phyloP scores from a whole-genome alignment of 1,139 yeast genomes.

The Sugiyamaella grinbergsii region DNA sequence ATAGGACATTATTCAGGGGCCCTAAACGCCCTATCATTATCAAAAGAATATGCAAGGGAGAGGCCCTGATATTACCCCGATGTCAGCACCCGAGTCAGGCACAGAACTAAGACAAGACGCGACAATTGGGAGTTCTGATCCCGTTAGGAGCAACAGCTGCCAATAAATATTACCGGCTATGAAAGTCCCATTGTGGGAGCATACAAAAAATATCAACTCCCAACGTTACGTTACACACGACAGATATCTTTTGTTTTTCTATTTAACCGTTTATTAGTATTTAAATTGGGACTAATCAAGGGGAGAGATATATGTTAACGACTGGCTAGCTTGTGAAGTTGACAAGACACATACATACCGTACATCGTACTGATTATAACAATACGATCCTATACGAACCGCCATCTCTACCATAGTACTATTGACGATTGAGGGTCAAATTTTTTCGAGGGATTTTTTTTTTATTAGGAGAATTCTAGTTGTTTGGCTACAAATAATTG shows the following conservation, averaged over 20 bases:
- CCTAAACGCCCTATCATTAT: conserved; percentile 15
- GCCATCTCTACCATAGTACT: no score
- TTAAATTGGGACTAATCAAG: neutral
- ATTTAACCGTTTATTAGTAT: neutral
- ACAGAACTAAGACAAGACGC: no score
- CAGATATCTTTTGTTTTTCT: neutral
- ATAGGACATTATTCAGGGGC: conserved; percentile 4
- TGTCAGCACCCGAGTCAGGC: no score
- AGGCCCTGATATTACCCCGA: no score
- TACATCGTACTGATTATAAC: no score
- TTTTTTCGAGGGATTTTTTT: neutral
- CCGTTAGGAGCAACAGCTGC: no score
- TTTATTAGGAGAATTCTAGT: neutral
- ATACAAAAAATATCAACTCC: neutral
- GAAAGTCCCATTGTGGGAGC: no score
- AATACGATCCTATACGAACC: no score
- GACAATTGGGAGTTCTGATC: neutral
- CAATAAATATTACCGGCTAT: no score
- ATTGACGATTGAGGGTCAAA: no score
- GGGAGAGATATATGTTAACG: neutral
- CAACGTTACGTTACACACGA: no score
- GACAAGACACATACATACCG: neutral
- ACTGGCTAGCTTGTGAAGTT: conserved; percentile 3
- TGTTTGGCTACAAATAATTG: neutral
- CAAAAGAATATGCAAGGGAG: conserved; percentile 8